phyloP scores from a whole-genome alignment of 768 basidiomycete genomes.

The Tephrocybe sp. region DNA sequence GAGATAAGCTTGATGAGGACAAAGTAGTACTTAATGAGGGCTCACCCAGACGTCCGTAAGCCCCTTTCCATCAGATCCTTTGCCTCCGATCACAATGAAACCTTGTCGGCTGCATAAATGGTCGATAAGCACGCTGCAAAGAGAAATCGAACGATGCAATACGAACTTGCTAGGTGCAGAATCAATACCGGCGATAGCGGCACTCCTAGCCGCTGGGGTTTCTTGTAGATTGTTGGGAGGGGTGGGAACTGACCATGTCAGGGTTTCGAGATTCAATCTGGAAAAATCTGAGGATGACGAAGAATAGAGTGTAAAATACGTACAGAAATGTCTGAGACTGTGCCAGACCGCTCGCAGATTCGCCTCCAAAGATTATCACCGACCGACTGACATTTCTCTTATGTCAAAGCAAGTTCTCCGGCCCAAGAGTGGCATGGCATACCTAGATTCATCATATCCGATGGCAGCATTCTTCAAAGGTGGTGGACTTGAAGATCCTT shows the following conservation, averaged over 20 bases:
- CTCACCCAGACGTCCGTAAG: constrained; percentile 77
- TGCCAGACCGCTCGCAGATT: constrained; percentile 62
- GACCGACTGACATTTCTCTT: constrained; percentile 40
- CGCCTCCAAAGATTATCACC: constrained; percentile 74
- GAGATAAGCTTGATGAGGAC: not conserved
- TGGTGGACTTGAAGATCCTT: constrained; percentile 55
- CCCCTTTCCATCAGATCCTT: constrained; percentile 49
- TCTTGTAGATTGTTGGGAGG: constrained; percentile 48
- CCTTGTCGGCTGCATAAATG: constrained; percentile 57
- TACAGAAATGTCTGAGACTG: constrained; percentile 71
- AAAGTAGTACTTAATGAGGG: constrained; percentile 8
- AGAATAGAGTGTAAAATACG: constrained; percentile 19
- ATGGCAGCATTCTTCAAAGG: constrained; percentile 72
- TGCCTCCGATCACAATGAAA: constrained; percentile 75
- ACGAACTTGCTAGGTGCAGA: constrained; percentile 83
- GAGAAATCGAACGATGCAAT: constrained; percentile 2
- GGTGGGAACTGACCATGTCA: constrained; percentile 59
- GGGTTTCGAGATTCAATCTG: constrained; percentile 62
- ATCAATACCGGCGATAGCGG: constrained; percentile 65
- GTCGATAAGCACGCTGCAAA: constrained; percentile 11
- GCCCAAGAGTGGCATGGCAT: constrained; percentile 2
- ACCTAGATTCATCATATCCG: constrained; percentile 56
- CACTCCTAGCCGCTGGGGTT: constrained; percentile 62
- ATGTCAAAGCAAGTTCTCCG: not conserved
- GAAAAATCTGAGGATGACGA: not conserved